These are phyloP conservation scores for Phytophthora pinifolia DNA, from an alignment of 352 stramenopile species.

Conservation along the genomic window DNA sequence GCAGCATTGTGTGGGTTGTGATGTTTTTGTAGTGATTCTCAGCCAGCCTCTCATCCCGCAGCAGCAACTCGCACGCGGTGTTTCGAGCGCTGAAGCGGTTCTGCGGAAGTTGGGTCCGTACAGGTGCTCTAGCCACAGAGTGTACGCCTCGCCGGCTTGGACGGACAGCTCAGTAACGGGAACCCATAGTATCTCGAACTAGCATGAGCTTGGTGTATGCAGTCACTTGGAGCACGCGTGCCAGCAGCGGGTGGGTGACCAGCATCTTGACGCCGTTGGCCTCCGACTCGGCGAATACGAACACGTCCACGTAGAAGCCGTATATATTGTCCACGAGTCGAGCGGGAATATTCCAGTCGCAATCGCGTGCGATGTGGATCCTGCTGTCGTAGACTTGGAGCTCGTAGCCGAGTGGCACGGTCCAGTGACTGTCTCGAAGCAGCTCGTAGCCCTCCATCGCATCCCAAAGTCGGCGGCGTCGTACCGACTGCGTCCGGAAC, in stretches of 20 bases:
- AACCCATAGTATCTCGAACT: constrained; percentile 48
- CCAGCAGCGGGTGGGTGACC: constrained; percentile 37
- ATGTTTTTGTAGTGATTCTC: no score
- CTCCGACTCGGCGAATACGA: constrained; percentile 50
- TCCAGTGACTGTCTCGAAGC: constrained; percentile 33
- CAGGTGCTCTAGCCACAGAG: constrained; percentile 56
- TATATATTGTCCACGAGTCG: constrained; percentile 55
- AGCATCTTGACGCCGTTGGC: constrained; percentile 38
- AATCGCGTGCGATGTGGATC: constrained; percentile 29
- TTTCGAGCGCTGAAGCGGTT: no score
- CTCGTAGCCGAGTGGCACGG: constrained; percentile 37
- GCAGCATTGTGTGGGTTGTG: no score
- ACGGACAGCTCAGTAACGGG: constrained; percentile 44
- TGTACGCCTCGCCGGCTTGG: constrained; percentile 44
- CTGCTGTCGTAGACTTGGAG: constrained; percentile 55
- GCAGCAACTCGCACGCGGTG: no score
- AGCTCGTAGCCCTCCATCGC: constrained; percentile 37
- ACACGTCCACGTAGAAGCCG: constrained; percentile 70
- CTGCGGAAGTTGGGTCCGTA: constrained; percentile 55
- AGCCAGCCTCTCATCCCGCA: no score
- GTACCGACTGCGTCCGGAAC: constrained; percentile 53
- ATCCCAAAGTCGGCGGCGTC: constrained; percentile 58
- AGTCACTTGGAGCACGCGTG: constrained; percentile 50
- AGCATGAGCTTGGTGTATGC: constrained; percentile 34
- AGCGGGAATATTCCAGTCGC: constrained; percentile 56